These are phyloP conservation scores for Aegilops umbellulata DNA, from an alignment of 176 grass and related monocot species.

Conservation along the genomic window DNA sequence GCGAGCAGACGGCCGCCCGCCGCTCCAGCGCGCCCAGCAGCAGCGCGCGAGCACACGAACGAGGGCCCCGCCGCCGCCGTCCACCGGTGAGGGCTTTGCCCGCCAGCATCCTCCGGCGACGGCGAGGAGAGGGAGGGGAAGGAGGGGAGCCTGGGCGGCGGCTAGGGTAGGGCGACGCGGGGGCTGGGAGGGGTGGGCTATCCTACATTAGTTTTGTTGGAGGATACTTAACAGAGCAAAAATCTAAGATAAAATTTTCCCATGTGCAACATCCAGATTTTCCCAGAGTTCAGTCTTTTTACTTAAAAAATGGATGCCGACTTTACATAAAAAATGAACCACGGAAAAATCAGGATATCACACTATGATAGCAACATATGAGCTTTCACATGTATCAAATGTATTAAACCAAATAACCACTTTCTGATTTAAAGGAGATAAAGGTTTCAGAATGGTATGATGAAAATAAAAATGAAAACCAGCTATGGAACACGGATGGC, in stretches of 20 bases:
- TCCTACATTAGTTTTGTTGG: background rate
- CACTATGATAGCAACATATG: background rate
- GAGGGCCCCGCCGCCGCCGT: too few species aligned
- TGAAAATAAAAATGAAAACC: background rate
- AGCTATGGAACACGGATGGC: background rate
- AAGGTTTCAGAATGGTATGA: background rate
- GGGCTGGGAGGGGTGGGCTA: too few species aligned
- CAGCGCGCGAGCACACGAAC: too few species aligned
- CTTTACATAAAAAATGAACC: background rate
- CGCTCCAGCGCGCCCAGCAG: too few species aligned
- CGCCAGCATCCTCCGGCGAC: too few species aligned
- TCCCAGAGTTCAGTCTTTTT: background rate
- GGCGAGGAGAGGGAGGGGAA: too few species aligned
- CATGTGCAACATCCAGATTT: background rate
- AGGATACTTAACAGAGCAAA: conserved; percentile 1
- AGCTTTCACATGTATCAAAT: background rate
- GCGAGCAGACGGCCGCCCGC: too few species aligned
- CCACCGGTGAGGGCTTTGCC: too few species aligned
- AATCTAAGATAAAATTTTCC: background rate
- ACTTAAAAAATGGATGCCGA: background rate
- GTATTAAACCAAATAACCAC: background rate
- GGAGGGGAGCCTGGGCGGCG: too few species aligned
- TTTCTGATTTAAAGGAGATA: conserved; percentile 1
- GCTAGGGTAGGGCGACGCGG: too few species aligned
- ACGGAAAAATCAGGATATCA: background rate